Evolutionary conservation across 495 filamentous ascomycete species (phyloP), one percentile per base, ranked within the genome.

Genomic region (Penicillium psychrofluorescens): DNA sequence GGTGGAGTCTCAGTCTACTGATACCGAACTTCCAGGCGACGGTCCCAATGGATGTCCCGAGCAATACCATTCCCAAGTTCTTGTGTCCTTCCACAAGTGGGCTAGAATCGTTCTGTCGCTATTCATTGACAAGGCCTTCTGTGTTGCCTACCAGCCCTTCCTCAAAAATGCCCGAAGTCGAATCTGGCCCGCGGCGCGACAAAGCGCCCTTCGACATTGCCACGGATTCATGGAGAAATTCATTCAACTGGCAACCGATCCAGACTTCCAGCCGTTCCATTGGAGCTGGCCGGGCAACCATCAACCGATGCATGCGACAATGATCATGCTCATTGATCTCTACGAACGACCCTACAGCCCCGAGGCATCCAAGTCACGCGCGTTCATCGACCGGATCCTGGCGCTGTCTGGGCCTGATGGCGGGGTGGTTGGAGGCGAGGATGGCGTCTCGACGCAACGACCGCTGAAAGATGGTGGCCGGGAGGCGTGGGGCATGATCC

Each of bases 221-320:
- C 70, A 76, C 54, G 72, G 71, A 0, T 78, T 77, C 48, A 74
- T 78, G 62, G 70, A 70, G 15, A 76, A 74, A 35, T 78, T 78
- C 41, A 67, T 78, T 29, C 61, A 72, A 12, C 61, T 79, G 15
- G 69, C 74, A 2, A 73, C 69, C 4, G 70, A 75, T 34, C 64
- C 71, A 6, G 64, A 72, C 27, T 79, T 78, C 41, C 72, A 76
- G 38, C 74, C 75, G 1, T 79, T 77, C 36, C 71, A 74, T n/a
- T 79, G 75, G 75, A 76, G 72, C 50, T 78, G 73, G 62, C 75
- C 75, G 8, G 75, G 74, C 1, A 78, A 75, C 10, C 74, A 76
- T 38, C 75, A 79, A 45, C 75, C 75, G 6, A 73, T 79, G 59
- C 75, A 79, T 50, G 72, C 75, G 14, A 70, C 71, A 8, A 78